These are phyloP conservation scores for Physaria fendleri DNA, from an alignment of 345 rosid genomes.

Conservation along the genomic window DNA sequence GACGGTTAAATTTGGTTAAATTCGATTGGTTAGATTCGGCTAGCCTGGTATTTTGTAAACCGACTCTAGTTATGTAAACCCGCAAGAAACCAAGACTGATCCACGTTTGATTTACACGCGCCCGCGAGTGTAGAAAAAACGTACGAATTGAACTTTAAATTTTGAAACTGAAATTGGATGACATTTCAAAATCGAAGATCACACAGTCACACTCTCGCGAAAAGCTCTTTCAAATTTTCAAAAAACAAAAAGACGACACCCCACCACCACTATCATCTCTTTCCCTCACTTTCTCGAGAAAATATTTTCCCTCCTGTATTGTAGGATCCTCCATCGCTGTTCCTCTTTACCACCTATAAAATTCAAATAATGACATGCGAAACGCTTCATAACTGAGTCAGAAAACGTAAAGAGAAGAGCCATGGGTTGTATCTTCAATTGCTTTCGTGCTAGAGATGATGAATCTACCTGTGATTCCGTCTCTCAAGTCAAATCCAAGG, in stretches of 20 bases:
- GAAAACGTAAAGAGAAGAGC: slow-evolving; percentile 13
- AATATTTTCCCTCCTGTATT: background rate
- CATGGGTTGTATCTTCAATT: slow-evolving; percentile 69
- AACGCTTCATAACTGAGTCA: background rate
- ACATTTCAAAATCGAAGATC: background rate
- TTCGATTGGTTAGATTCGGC: no score
- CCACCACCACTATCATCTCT: background rate
- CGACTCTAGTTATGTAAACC: no score
- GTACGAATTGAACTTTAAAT: background rate
- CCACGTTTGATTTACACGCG: background rate
- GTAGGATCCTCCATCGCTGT: slow-evolving; percentile 10
- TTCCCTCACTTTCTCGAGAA: background rate
- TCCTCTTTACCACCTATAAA: background rate
- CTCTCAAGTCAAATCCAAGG: slow-evolving; percentile 15
- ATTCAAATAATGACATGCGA: background rate
- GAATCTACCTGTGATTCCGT: background rate
- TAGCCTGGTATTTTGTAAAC: no score
- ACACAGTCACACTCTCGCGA: background rate
- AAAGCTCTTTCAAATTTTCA: background rate
- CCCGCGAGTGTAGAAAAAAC: background rate
- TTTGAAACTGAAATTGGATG: background rate
- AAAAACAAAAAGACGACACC: background rate
- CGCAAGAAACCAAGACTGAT: no score
- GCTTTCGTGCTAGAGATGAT: slow-evolving; percentile 51
- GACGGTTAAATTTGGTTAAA: no score